Base-by-base conservation (phyloP, 2,329 filamentous ascomycete species). In the Aspergillus fructus region DNA sequence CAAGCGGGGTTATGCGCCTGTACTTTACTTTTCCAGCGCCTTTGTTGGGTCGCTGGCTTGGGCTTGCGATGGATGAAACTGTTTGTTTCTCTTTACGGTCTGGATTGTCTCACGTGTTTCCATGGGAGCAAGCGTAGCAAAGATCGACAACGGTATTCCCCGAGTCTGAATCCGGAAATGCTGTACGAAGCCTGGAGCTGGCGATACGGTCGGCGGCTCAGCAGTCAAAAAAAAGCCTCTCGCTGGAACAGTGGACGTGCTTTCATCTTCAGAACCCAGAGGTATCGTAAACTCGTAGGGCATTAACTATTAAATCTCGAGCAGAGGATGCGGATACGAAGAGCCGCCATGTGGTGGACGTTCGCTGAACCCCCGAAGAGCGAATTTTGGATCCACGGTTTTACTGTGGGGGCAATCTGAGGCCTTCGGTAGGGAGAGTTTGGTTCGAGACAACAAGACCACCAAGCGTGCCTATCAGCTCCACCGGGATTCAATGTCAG, bases 31-130 rank as follows among this genome's bases (percentile, higher is more conserved):
- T 15, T 12, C 12, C 41, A 43, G 21, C 41, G 41, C 12, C 41
- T 15, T 24, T 43, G 17, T 23, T 13, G 41, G 5, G 17, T 13
- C 17, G 23, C 7, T 23, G 12, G 11, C 5, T 46, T 7, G 23
- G 43, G 8, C 24, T 9, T 45, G 42, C 2, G 23, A 30, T 5
- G 27, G 27, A 34, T n/a, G 23, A 21, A 21, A 34, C 17, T 30
- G 24, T 30, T 30, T 30, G 27, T 30, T 30, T 9, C 34, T 49
- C 17, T 33, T 47, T 15, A 27, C 27, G 34, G 49, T 46, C 49
- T 47, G 41, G 34, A 27, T 43, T 57, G 49, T 41, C 55, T 49
- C 49, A 49, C 55, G 55, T 57, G 55, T 30, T 40, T 33, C 46
- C 43, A 23, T 43, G 46, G 48, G 39, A 40, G 21, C 42, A 34